A percentile compares a stretch with the other conserved stretches of the same genome.
phyloP scores from a whole-genome alignment of 345 rosid species.

The Reutealis trisperma region DNA sequence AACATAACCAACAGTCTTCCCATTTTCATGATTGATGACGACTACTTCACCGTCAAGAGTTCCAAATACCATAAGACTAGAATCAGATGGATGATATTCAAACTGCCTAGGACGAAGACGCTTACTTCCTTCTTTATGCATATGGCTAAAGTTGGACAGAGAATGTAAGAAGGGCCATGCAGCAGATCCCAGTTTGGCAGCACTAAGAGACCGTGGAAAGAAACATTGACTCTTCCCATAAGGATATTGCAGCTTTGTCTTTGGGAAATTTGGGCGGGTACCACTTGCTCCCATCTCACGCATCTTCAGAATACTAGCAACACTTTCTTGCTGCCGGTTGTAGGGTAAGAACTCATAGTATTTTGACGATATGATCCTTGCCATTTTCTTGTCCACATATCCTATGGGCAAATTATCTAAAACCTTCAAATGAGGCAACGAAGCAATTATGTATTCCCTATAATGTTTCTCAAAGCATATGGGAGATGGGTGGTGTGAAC shows the following conservation, averaged over 20 bases:
- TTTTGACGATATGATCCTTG: conserved; percentile 35
- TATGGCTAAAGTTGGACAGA: conserved; percentile 32
- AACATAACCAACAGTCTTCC: conserved; percentile 40
- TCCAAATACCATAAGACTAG: conserved; percentile 57
- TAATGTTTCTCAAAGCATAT: conserved; percentile 62
- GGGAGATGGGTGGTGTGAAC: conserved; percentile 50
- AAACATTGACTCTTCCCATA: conserved; percentile 32
- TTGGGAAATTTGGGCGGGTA: conserved; percentile 30
- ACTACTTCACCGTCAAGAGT: conserved; percentile 58
- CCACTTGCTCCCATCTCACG: conserved; percentile 47
- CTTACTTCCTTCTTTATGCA: conserved; percentile 37
- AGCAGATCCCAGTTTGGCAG: conserved; percentile 49
- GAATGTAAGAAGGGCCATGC: conserved; percentile 47
- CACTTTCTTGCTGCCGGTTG: conserved; percentile 41
- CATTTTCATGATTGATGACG: conserved; percentile 52
- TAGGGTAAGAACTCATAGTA: conserved; percentile 50
- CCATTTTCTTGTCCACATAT: conserved; percentile 40
- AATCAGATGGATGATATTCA: conserved; percentile 52
- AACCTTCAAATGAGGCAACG: conserved; percentile 47
- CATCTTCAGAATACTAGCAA: conserved; percentile 37
- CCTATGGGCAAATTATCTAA: conserved; percentile 46
- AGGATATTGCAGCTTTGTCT: conserved; percentile 29
- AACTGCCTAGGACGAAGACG: conserved; percentile 59
- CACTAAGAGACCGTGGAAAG: conserved; percentile 50
- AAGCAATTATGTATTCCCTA: conserved; percentile 47